These are phyloP conservation scores for Aspergillus nomiae DNA, from an alignment of 2,329 filamentous ascomycete species.

Conservation along the genomic window DNA sequence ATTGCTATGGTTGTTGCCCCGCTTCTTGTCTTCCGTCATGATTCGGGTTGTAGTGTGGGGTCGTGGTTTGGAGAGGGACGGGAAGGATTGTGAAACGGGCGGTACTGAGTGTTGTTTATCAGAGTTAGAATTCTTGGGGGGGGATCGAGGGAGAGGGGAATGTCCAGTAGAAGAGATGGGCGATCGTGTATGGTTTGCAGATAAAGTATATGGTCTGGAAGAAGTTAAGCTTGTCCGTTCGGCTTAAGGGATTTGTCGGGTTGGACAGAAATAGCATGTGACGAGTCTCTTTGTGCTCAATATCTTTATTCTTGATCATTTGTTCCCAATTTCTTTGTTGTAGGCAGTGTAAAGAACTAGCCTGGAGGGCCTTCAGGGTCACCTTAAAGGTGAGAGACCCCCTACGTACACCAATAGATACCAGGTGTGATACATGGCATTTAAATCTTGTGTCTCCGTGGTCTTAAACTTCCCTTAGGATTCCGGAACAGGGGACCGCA, in stretches of 20 bases:
- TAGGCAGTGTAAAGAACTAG: no score
- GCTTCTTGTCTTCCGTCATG: constrained; percentile 25
- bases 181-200: not conserved
- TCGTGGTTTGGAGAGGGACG: not conserved
- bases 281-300: not conserved
- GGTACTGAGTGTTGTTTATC: not conserved
- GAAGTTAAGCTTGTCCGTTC: not conserved
- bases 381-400: no score
- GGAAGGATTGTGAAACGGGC: not conserved
- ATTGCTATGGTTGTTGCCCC: constrained; percentile 17
- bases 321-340: no score
- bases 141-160: not conserved
- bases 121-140: not conserved
- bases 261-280: not conserved
- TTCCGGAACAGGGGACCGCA: no score
- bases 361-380: no score
- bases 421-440: no score
- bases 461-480: no score
- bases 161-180: not conserved
- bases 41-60: constrained; percentile 3
- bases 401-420: no score
- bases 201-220: not conserved
- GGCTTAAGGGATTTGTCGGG: constrained; percentile 7
- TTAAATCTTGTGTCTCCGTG: no score
- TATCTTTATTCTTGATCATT: no score